These are phyloP conservation scores for Perilla frutescens DNA, from an alignment of 257 asterid species.

Conservation along the genomic window DNA sequence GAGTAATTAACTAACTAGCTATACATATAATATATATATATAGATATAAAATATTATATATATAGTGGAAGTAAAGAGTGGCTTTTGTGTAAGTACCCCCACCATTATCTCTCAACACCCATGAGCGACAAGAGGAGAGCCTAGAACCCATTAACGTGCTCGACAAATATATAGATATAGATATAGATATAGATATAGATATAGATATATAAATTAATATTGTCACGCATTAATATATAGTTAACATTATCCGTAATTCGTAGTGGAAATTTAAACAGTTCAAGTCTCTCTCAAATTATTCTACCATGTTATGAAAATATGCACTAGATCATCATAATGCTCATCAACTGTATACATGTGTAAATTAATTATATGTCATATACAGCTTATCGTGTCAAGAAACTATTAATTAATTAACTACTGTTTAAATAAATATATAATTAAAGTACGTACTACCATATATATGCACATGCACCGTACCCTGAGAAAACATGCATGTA, in stretches of 20 bases:
- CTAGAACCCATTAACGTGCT: conserved; percentile 41
- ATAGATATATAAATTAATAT: not conserved
- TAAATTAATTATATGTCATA: no score
- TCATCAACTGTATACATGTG: no score
- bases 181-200: not conserved
- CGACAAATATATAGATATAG: not conserved
- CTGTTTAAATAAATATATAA: no score
- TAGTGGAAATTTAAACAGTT: conserved; percentile 23
- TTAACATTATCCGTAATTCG: conserved; percentile 23
- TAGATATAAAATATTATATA: not conserved
- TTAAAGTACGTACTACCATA: no score
- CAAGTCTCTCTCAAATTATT: conserved; percentile 11
- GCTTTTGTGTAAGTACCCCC: conserved; percentile 30
- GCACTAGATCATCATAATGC: not conserved
- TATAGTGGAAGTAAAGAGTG: conserved; percentile 32
- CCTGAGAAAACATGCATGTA: no score
- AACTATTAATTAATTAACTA: no score
- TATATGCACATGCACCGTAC: no score
- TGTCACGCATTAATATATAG: not conserved
- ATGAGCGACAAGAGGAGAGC: conserved; percentile 32
- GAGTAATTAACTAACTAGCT: not conserved
- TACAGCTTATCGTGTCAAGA: no score
- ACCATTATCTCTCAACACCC: conserved; percentile 33
- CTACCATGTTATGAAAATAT: conserved; percentile 13
- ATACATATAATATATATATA: not conserved